Conservation (phyloP, 2,329 filamentous ascomycete species). For the Arthrobotrys musiformis region DNA sequence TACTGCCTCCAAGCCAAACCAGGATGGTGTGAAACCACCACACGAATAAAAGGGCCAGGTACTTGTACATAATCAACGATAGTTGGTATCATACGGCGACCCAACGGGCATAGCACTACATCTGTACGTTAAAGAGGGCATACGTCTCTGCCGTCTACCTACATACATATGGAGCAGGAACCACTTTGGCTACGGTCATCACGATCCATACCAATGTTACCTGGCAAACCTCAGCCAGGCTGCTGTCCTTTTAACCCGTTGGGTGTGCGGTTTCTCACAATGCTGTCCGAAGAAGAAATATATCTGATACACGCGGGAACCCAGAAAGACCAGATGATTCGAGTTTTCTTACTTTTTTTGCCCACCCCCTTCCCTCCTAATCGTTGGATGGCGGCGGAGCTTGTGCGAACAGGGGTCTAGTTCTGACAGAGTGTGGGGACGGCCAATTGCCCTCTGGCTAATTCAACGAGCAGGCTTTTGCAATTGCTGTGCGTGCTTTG, state of each 20-base stretch:
- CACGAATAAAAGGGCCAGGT: conserved; percentile 36
- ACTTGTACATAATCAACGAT: conserved; percentile 2
- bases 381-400: conserved; percentile 40
- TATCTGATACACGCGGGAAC: conserved; percentile 51
- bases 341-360: conserved; percentile 4
- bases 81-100: conserved; percentile 14
- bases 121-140: not conserved
- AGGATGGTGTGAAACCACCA: conserved; percentile 42
- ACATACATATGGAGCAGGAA: conserved; percentile 4
- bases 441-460: conserved; percentile 37
- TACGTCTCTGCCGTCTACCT: conserved; percentile 11
- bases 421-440: conserved; percentile 55
- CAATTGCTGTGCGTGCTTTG: conserved; percentile 32
- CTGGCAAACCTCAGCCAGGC: conserved; percentile 24
- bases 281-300: conserved; percentile 43
- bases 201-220: conserved; percentile 2
- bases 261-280: conserved; percentile 15
- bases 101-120: conserved; percentile 14
- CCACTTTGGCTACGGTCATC: not conserved
- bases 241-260: conserved; percentile 28
- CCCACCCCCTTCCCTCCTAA: not conserved
- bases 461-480: conserved; percentile 31
- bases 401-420: conserved; percentile 42
- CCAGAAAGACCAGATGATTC: conserved; percentile 52
- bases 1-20: conserved; percentile 40